phyloP scores from a whole-genome alignment of 345 rosid genomes.

The Citrus sinensis region DNA sequence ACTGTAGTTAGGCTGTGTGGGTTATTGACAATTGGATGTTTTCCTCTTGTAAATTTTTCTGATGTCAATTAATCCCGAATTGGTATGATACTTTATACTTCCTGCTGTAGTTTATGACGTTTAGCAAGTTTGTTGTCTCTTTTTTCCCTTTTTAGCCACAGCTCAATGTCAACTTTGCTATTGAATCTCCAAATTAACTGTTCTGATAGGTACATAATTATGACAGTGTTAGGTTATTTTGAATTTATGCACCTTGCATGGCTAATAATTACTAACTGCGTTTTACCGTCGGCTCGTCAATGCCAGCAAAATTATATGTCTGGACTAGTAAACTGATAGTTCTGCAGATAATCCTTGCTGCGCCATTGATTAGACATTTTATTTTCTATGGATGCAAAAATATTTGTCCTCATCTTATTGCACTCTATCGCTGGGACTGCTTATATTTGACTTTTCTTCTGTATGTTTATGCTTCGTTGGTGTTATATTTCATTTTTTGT shows the following conservation, averaged over 20 bases:
- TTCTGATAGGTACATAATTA: background rate
- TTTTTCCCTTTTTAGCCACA: no score
- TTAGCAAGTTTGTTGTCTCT: background rate
- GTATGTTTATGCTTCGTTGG: background rate
- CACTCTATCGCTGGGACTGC: background rate
- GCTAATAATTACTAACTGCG: background rate
- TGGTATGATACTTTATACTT: background rate
- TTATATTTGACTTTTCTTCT: background rate
- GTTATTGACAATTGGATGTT: background rate
- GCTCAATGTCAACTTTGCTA: background rate
- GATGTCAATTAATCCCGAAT: background rate
- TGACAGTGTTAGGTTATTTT: no score
- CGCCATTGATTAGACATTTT: background rate
- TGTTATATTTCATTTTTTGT: background rate
- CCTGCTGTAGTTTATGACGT: background rate
- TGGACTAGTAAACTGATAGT: background rate
- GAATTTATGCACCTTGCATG: background rate
- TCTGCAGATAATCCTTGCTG: background rate
- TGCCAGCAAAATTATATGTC: background rate
- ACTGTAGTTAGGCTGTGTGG: background rate
- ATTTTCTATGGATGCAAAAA: slow-evolving; percentile 4
- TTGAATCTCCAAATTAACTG: background rate
- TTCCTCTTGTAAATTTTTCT: background rate
- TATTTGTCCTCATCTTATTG: background rate
- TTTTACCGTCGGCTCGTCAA: background rate